Percentiles rank a stretch among this genome's conserved stretches.
These are phyloP conservation scores for Conidiobolus incongruus DNA, from an alignment of 371 early-diverging fungal species.

Conservation along the genomic window DNA sequence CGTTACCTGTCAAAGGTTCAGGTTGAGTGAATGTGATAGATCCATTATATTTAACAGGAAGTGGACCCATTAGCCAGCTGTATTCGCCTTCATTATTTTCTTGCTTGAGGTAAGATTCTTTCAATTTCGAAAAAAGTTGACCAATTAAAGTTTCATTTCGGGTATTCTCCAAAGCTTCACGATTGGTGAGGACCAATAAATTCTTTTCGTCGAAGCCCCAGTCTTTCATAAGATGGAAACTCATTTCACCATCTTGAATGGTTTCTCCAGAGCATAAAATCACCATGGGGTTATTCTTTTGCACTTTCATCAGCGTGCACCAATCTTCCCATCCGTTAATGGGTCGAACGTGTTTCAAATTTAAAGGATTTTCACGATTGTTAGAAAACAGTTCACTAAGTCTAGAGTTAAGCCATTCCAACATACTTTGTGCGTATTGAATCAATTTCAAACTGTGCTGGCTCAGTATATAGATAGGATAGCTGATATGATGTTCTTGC, in stretches of 20 bases:
- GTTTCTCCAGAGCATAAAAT: background rate
- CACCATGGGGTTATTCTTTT: constrained; percentile 8
- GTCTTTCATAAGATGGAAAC: constrained; percentile 22
- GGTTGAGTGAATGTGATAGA: too few relatives aligned
- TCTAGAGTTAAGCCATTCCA: constrained; percentile 91
- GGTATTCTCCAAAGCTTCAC: constrained; percentile 37
- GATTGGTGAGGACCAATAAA: constrained; percentile 35
- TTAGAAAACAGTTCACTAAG: constrained; percentile 41
- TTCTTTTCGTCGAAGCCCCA: constrained; percentile 41
- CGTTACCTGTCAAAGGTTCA: too few relatives aligned
- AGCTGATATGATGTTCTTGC: constrained; percentile 32
- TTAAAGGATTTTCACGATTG: constrained; percentile 67
- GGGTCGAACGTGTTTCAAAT: constrained; percentile 77
- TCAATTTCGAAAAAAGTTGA: too few relatives aligned
- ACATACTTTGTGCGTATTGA: constrained; percentile 68
- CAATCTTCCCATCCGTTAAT: too few relatives aligned
- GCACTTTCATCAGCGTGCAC: too few relatives aligned
- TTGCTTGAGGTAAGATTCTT: too few relatives aligned
- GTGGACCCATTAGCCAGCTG: too few relatives aligned
- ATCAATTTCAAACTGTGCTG: constrained; percentile 48
- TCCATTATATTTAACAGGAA: too few relatives aligned
- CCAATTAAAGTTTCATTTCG: too few relatives aligned
- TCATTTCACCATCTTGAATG: constrained; percentile 4
- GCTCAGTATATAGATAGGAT: constrained; percentile 55
- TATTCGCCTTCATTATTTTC: too few relatives aligned